These are phyloP conservation scores for Camptophora hylomeconis DNA, from an alignment of 2,329 filamentous ascomycete species.

Conservation along the genomic window DNA sequence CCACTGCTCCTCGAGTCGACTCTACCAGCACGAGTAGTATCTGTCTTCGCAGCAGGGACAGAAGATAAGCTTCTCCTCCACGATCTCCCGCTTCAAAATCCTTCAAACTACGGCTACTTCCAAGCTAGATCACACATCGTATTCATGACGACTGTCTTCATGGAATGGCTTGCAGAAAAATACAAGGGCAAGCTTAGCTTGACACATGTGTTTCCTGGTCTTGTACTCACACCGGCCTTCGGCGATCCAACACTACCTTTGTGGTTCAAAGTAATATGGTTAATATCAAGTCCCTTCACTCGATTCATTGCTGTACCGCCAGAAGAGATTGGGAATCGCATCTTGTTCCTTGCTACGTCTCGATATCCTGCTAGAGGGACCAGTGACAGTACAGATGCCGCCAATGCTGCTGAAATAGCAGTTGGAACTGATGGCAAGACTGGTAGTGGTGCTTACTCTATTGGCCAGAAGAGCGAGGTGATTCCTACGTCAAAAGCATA, in stretches of 20 bases:
- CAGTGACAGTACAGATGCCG: background rate
- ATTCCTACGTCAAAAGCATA: constrained; percentile 10
- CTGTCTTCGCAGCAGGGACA: constrained; percentile 22
- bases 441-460: constrained; percentile 19
- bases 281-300: constrained; percentile 17
- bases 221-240: constrained; percentile 22
- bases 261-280: constrained; percentile 21
- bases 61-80: constrained; percentile 18
- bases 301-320: constrained; percentile 16
- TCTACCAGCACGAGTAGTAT: constrained; percentile 18
- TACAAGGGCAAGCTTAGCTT: constrained; percentile 17
- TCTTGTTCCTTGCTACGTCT: constrained; percentile 17
- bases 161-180: constrained; percentile 19
- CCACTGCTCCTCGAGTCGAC: constrained; percentile 17
- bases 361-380: constrained; percentile 9
- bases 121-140: constrained; percentile 19
- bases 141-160: constrained; percentile 23
- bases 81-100: constrained; percentile 20
- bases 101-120: constrained; percentile 17
- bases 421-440: constrained; percentile 12
- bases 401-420: constrained; percentile 6
- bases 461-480: constrained; percentile 12
- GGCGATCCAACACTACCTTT: constrained; percentile 16
- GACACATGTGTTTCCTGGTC: constrained; percentile 22
- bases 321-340: constrained; percentile 21